A percentile compares a stretch with the other conserved stretches of the same genome.
Evolutionary conservation across 305 asterid species (phyloP).

Genomic region (Stenogyne calaminthoides): DNA sequence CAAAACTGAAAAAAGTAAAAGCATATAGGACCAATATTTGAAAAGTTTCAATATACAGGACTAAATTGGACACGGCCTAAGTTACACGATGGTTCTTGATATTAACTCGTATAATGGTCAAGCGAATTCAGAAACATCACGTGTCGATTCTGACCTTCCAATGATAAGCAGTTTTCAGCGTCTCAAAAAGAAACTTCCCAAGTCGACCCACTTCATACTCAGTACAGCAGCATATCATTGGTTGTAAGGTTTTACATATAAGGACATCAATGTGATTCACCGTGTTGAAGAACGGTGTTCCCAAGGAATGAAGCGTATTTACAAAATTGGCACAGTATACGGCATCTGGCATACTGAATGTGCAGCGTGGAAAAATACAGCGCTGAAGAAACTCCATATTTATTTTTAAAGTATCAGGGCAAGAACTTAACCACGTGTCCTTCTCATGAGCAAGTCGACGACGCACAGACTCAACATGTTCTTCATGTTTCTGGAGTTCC

Average conservation of each 20-base stretch:
- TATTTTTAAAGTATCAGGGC: slow-evolving; percentile 98
- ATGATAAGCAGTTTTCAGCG: slow-evolving; percentile 89
- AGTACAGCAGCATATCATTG: slow-evolving; percentile 99
- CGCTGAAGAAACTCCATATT: slow-evolving; percentile 99
- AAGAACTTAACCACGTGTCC: slow-evolving; percentile 98
- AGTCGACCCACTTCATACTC: slow-evolving; percentile 99
- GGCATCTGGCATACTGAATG: slow-evolving; percentile 99
- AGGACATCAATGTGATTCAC: slow-evolving; percentile 98
- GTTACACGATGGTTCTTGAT: too few species aligned
- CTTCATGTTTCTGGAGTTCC: slow-evolving; percentile 96
- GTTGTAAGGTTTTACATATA: slow-evolving; percentile 98
- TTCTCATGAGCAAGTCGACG: slow-evolving; percentile 89
- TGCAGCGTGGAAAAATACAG: slow-evolving; percentile 98
- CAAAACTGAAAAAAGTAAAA: too few species aligned
- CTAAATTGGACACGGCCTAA: too few species aligned
- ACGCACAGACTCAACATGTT: slow-evolving; percentile 92
- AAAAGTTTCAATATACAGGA: too few species aligned
- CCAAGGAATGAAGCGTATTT: slow-evolving; percentile 93
- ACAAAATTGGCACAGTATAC: slow-evolving; percentile 96
- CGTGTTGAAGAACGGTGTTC: slow-evolving; percentile 98
- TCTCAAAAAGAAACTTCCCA: slow-evolving; percentile 92
- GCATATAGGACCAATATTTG: too few species aligned
- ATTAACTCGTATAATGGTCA: background rate
- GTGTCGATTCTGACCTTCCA: slow-evolving; percentile 76
- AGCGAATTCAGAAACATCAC: slow-evolving; percentile 10